Evolutionary conservation across 768 basidiomycete species (phyloP).

Genomic region (Sporobolomyces pararoseus): DNA sequence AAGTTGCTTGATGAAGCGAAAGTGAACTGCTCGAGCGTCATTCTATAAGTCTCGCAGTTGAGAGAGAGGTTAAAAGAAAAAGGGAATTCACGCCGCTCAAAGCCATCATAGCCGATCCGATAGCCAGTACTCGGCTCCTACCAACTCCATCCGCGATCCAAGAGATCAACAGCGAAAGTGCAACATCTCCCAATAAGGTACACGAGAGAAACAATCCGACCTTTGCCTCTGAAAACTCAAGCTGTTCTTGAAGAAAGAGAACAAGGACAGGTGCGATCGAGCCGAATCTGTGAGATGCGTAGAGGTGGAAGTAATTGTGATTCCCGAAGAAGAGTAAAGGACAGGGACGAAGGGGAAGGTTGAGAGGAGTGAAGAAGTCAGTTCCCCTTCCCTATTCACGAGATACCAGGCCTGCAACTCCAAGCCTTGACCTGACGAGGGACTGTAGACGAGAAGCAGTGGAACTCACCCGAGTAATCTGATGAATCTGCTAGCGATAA

Average conservation of each 20-base stretch:
- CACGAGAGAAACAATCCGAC: constrained; percentile 48
- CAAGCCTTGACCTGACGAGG: no score
- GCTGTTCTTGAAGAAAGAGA: constrained; percentile 40
- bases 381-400: no score
- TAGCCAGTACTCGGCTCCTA: constrained; percentile 41
- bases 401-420: no score
- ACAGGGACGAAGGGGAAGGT: no score
- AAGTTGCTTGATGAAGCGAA: constrained; percentile 11
- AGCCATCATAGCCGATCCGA: constrained; percentile 45
- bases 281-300: constrained; percentile 37
- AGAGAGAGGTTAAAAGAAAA: not conserved
- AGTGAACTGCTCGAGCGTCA: constrained; percentile 9
- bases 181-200: constrained; percentile 47
- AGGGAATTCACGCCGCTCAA: constrained; percentile 42
- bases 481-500: constrained; percentile 1
- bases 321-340: no score
- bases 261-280: constrained; percentile 45
- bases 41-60: no score
- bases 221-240: constrained; percentile 44
- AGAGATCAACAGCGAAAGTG: constrained; percentile 43
- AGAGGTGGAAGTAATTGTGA: no score
- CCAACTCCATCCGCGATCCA: constrained; percentile 46
- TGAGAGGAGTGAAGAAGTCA: no score
- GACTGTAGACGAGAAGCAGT: not conserved
- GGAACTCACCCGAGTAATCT: constrained; percentile 18